Conservation (phyloP, 257 asterid genomes). For the Nicotiana benthamiana region DNA sequence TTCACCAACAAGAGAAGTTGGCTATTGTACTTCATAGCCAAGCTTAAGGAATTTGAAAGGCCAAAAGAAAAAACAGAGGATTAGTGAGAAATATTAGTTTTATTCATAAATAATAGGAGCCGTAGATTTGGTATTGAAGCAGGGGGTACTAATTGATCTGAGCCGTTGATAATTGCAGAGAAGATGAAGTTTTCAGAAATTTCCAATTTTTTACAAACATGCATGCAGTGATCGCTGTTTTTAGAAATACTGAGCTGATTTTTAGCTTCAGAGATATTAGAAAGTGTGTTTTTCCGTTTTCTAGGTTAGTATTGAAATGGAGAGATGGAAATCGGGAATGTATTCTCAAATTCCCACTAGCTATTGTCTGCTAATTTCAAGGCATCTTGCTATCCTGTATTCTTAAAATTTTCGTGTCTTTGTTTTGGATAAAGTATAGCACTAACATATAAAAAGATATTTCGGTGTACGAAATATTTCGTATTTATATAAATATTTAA, state of each 20-base stretch:
- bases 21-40: constrained; percentile 46
- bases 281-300: neutral
- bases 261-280: neutral
- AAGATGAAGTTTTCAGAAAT: neutral
- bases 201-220: neutral
- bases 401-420: too few relatives aligned
- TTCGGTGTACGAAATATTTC: too few relatives aligned
- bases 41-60: neutral
- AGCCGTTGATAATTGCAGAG: constrained; percentile 1
- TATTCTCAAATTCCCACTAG: neutral
- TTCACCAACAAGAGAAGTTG: constrained; percentile 52
- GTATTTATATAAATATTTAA: too few relatives aligned
- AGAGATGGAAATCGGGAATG: neutral
- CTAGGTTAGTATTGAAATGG: neutral
- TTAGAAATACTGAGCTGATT: neutral
- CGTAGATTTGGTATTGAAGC: constrained; percentile 3
- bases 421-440: too few relatives aligned
- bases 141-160: constrained; percentile 11
- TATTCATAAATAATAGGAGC: neutral
- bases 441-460: too few relatives aligned
- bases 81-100: neutral
- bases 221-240: neutral
- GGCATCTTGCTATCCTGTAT: neutral
- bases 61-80: neutral
- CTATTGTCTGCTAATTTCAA: neutral